These are phyloP conservation scores for Trichophyton simii DNA, from an alignment of 2,329 filamentous ascomycete genomes.

Conservation along the genomic window DNA sequence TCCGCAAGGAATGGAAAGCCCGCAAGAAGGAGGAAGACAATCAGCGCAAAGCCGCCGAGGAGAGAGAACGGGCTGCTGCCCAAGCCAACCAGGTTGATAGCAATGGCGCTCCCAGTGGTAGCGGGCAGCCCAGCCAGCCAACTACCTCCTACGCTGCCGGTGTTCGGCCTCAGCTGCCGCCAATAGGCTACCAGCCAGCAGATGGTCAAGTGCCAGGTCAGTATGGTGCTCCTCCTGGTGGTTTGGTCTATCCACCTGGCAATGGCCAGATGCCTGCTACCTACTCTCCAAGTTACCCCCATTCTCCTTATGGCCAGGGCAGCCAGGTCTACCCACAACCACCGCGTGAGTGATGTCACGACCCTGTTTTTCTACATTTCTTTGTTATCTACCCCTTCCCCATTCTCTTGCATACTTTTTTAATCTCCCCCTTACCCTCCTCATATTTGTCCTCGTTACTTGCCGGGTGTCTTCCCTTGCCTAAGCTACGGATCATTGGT, in stretches of 20 bases:
- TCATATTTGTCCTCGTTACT: conserved; percentile 4
- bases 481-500: not conserved
- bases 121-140: conserved; percentile 15
- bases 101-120: conserved; percentile 31
- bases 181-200: conserved; percentile 57
- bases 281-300: conserved; percentile 37
- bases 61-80: conserved; percentile 56
- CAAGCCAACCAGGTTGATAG: conserved; percentile 39
- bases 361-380: conserved; percentile 12
- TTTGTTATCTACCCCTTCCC: not conserved
- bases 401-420: not conserved
- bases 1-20: conserved; percentile 97
- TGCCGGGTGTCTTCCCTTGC: conserved; percentile 6
- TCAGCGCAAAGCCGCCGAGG: conserved; percentile 77
- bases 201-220: conserved; percentile 45
- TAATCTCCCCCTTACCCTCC: not conserved
- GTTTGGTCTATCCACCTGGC: conserved; percentile 36
- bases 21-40: conserved; percentile 98
- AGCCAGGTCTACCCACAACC: conserved; percentile 37
- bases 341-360: conserved; percentile 33
- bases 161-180: conserved; percentile 56
- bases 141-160: conserved; percentile 36
- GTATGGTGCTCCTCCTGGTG: conserved; percentile 49
- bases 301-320: conserved; percentile 39
- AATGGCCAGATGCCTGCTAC: conserved; percentile 35